Evolutionary conservation across 2,329 filamentous ascomycete genomes (phyloP), one percentile per base, ranked within the genome.

Genomic region (Aspergillus pseudoterreus): DNA sequence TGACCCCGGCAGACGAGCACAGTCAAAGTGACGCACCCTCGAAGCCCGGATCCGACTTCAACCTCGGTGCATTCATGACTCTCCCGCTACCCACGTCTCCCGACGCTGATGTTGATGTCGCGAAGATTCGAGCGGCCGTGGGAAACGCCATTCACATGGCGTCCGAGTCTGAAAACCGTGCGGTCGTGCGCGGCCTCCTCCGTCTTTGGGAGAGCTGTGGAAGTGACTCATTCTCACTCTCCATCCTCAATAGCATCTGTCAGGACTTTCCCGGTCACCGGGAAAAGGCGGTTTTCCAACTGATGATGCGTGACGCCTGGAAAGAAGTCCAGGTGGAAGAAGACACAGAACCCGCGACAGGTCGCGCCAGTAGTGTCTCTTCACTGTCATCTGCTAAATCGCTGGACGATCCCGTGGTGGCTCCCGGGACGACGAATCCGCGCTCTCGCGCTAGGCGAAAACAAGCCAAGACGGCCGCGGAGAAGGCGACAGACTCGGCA

Each of bases 381-480:
- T 73, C 69, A 11, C 52, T 74, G 19, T 74, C 73, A 33, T 70
- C 72, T 8, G 68, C 68, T 9, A 68, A 71, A 39, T 71, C 72
- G 4, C 56, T 71, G 32, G 65, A 69, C 36, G 62, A 61, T n/a
- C 63, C 65, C 32, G 57, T 53, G 30, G 53, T 62, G 44, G 50
- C 49, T 22, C 47, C 62, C 19, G 53, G 52, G 21, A 49, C 56
- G 19, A 47, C 55, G 32, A 51, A 52, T 43, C 42, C 54, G 41
- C 55, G 56, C 35, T 22, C 38, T 45, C 62, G 54, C 36, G 50
- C 50, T 52, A 60, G 62, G 45, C 58, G 52, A 24, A 62, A 54
- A 36, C 55, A 64, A 43, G 56, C 62, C 33, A 66, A 66, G 53
- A 59, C 60, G 43, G 54, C 57, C n/a, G 63, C 59, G 36, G 60